These are phyloP conservation scores for Cyclostephanos tholiformis DNA, from an alignment of 108 stramenopile species.

Conservation along the genomic window DNA sequence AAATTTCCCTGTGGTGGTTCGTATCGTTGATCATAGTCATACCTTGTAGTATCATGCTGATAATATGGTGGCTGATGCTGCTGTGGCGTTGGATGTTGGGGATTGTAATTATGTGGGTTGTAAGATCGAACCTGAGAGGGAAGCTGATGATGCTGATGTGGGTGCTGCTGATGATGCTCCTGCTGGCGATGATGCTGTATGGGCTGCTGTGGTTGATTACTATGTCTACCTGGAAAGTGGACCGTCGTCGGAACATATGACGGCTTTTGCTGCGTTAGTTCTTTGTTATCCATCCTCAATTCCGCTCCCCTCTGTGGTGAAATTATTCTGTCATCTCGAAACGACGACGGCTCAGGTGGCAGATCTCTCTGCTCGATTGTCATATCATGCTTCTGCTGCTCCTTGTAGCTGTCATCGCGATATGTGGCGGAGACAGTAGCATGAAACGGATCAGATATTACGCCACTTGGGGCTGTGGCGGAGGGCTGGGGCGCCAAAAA, in stretches of 20 bases:
- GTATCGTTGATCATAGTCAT: conserved; percentile 6
- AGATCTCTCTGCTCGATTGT: background rate
- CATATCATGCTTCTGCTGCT: background rate
- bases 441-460: background rate
- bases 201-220: background rate
- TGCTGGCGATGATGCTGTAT: background rate
- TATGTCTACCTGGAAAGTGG: background rate
- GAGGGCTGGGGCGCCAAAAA: background rate
- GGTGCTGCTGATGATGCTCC: background rate
- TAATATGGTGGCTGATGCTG: background rate
- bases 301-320: too few species aligned
- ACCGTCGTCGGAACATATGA: conserved; percentile 8
- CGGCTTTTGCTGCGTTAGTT: background rate
- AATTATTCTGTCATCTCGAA: background rate
- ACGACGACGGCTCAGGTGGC: background rate
- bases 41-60: conserved; percentile 5
- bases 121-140: conserved; percentile 5
- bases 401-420: background rate
- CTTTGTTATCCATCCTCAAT: too few species aligned
- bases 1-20: conserved; percentile 4
- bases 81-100: background rate
- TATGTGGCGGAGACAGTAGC: background rate
- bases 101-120: background rate
- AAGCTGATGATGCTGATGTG: background rate
- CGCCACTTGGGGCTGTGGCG: background rate